Evolutionary conservation across 2,329 filamentous ascomycete species (phyloP).

Genomic region (Cryphonectria carpinicola): DNA sequence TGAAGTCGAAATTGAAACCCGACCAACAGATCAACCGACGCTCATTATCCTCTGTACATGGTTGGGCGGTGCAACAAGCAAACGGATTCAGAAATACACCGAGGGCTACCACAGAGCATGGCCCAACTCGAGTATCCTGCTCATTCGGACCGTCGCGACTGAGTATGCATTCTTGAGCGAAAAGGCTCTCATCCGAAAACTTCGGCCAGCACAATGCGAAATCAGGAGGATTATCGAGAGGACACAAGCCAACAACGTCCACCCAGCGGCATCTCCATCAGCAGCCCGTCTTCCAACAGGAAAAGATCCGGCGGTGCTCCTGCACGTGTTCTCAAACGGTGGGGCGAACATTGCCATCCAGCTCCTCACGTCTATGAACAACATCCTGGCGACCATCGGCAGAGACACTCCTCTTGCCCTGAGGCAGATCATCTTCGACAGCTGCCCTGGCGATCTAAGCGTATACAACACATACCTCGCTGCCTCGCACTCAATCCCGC

Average conservation of each 20-base stretch:
- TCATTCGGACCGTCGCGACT: constrained; percentile 20
- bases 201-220: constrained; percentile 20
- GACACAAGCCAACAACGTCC: not conserved
- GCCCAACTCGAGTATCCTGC: constrained; percentile 22
- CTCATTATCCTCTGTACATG: constrained; percentile 27
- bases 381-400: constrained; percentile 10
- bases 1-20: not conserved
- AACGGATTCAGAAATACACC: constrained; percentile 25
- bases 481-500: constrained; percentile 18
- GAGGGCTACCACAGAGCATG: constrained; percentile 19
- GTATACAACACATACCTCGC: constrained; percentile 17
- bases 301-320: constrained; percentile 2
- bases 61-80: constrained; percentile 25
- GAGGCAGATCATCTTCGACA: constrained; percentile 25
- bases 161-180: constrained; percentile 17
- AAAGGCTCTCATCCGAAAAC: constrained; percentile 9
- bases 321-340: constrained; percentile 25
- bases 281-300: no score
- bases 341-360: constrained; percentile 22
- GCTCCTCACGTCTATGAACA: constrained; percentile 24
- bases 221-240: constrained; percentile 16
- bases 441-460: constrained; percentile 22
- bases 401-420: constrained; percentile 14
- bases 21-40: constrained; percentile 6
- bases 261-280: not conserved